phyloP scores from a whole-genome alignment of 352 stramenopile species.

The Thalassiosira hispida region DNA sequence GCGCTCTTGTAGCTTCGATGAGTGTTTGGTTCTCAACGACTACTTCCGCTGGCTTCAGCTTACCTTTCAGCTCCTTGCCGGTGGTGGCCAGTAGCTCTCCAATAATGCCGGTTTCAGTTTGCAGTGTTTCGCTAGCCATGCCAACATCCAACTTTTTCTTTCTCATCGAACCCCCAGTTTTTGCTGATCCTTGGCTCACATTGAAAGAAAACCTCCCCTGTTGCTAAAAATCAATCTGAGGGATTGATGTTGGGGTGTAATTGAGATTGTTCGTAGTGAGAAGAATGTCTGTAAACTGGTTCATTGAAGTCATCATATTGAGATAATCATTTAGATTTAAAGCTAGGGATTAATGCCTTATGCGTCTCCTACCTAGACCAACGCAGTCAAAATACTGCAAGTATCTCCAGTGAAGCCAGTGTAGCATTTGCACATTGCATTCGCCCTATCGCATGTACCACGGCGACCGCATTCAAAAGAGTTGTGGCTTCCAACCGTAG shows the following conservation, averaged over 20 bases:
- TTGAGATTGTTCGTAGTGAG: background rate
- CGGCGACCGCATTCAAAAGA: slow-evolving; percentile 89
- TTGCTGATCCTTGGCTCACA: no score
- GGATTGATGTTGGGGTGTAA: no score
- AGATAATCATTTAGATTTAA: no score
- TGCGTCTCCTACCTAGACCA: no score
- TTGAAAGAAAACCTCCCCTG: background rate
- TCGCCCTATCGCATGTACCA: slow-evolving; percentile 94
- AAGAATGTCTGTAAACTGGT: background rate
- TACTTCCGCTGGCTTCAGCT: slow-evolving; percentile 19
- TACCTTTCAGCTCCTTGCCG: slow-evolving; percentile 24
- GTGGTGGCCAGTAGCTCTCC: slow-evolving; percentile 19
- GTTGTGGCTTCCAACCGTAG: slow-evolving; percentile 59
- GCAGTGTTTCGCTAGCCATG: no score
- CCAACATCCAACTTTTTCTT: no score
- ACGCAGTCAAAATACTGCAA: slow-evolving; percentile 43
- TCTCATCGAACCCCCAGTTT: no score
- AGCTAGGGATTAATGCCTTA: no score
- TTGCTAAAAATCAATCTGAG: background rate
- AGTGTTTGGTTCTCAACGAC: slow-evolving; percentile 22
- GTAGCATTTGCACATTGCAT: slow-evolving; percentile 94
- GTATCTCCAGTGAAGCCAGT: slow-evolving; percentile 85
- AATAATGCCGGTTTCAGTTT: slow-evolving; percentile 5
- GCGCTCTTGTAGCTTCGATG: slow-evolving; percentile 26
- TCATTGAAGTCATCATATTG: no score